Evolutionary conservation across 306 rosid species (phyloP), one percentile per base, ranked within the genome.

Genomic region (Fragaria ananassa): DNA sequence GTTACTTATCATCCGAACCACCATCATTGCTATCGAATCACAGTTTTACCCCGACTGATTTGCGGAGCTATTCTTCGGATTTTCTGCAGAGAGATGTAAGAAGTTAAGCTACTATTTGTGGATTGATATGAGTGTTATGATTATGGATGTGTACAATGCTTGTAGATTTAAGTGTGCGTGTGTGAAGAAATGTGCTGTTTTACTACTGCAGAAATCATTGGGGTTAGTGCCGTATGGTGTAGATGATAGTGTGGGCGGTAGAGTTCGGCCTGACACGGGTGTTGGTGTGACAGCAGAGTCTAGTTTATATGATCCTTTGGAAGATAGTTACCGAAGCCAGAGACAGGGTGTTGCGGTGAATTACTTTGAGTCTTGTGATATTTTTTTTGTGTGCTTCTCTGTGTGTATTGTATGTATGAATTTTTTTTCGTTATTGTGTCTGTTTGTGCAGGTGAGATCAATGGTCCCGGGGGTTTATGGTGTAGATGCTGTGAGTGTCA

Each of bases 11-110:
- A 49, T 73, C 93, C 3, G 91, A 84, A 57, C 74, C 85, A 41
- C 84, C 86, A 41, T 47, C 84, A 10, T 31, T 83, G 80, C 72
- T 76, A 11, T 82, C 89, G 67, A 71, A 85, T 51, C 80, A 50
- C 51, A 69, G n/a, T 56, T 60, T 78, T 21, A 78, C 77, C 51
- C 70, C 82, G 0, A 57, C 86, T 23, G 89, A 81, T 39, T 74
- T 79, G 57, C 81, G 77, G 49, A 76, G 71, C 53, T 62, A 39
- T 45, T 82, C 86, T 80, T 80, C 91, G 23, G 85, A 83, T 87
- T 87, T 79, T 74, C 46, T 79, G 19, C 86, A 62, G 10, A 87
- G 72, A 81, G 85, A 87, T 66, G 91, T 89, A 87, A 77, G 82
- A 82, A 78, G 10, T 74, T 47, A 9, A 11, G 41, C 34, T 5